Conservation (phyloP, 164 flowering plant species). For the Macadamia integrifolia region DNA sequence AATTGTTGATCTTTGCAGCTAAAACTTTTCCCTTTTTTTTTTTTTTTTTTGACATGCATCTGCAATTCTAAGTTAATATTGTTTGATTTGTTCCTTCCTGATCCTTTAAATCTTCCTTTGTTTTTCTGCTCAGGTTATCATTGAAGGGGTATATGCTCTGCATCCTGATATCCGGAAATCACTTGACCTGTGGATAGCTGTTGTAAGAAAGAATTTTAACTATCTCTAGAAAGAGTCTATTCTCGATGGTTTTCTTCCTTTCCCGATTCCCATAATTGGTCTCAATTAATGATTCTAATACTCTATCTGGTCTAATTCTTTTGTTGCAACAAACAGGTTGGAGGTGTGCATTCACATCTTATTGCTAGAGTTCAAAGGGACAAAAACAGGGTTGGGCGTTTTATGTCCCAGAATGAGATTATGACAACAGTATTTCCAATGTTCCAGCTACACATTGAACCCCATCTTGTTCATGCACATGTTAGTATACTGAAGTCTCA, state of each 20-base stretch:
- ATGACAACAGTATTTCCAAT: conserved; percentile 96
- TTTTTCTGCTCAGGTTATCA: conserved; percentile 59
- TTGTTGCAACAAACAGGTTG: conserved; percentile 55
- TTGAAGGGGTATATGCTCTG: conserved; percentile 97
- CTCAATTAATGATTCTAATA: not conserved
- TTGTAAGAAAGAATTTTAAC: conserved; percentile 51
- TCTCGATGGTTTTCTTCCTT: conserved; percentile 3
- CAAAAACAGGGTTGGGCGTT: conserved; percentile 71
- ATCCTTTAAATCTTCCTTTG: conserved; percentile 4
- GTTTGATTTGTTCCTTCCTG: not conserved
- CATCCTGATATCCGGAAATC: conserved; percentile 87
- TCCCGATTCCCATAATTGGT: not conserved
- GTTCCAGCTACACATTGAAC: conserved; percentile 97
- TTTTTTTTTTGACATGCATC: not conserved
- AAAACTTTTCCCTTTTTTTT: not conserved
- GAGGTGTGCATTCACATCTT: conserved; percentile 98
- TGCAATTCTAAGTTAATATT: not conserved
- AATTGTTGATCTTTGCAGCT: not conserved
- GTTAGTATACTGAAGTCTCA: conserved; percentile 41
- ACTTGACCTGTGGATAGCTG: conserved; percentile 97
- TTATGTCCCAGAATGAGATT: conserved; percentile 84
- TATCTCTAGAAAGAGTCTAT: conserved; percentile 5
- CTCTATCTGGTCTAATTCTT: conserved; percentile 4
- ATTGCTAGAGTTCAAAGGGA: conserved; percentile 97
- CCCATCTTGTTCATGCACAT: conserved; percentile 99